Conservation (phyloP, 164 flowering plant genomes). For the Piper betle region DNA sequence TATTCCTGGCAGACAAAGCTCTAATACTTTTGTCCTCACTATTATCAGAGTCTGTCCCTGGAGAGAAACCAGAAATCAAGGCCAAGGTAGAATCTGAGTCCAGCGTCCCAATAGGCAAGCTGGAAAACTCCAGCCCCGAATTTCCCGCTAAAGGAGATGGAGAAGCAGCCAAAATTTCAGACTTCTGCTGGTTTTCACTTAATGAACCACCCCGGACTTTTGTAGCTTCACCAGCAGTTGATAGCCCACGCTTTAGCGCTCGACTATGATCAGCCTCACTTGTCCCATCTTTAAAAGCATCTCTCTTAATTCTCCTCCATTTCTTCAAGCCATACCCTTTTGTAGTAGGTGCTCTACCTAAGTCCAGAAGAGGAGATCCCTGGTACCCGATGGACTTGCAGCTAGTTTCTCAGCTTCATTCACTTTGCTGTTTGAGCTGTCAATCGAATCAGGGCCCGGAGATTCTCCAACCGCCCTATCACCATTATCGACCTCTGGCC, state of each 20-base stretch:
- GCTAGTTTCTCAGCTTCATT: slow-evolving; percentile 6
- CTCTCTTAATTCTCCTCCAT: slow-evolving; percentile 69
- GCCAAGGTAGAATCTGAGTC: slow-evolving; percentile 28
- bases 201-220: slow-evolving; percentile 11
- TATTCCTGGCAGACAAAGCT: slow-evolving; percentile 75
- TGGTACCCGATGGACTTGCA: slow-evolving; percentile 6
- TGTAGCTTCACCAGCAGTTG: slow-evolving; percentile 9
- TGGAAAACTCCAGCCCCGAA: neutral
- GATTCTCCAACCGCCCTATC: neutral
- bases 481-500: neutral
- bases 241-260: slow-evolving; percentile 42
- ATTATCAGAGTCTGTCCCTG: slow-evolving; percentile 46
- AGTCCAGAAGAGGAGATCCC: slow-evolving; percentile 11
- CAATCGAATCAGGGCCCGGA: neutral
- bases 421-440: slow-evolving; percentile 4
- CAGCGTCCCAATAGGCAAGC: slow-evolving; percentile 12
- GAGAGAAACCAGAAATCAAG: slow-evolving; percentile 22
- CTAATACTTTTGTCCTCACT: slow-evolving; percentile 68
- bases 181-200: slow-evolving; percentile 20
- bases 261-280: slow-evolving; percentile 25
- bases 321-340: slow-evolving; percentile 81
- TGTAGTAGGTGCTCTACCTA: slow-evolving; percentile 13
- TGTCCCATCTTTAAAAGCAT: slow-evolving; percentile 25
- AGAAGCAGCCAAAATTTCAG: slow-evolving; percentile 15
- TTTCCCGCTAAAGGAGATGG: slow-evolving; percentile 4